Evolutionary conservation across 192 early-diverging fungal species (phyloP), one percentile per base, ranked within the genome.

Genomic region (Haplosporangium gracile): DNA sequence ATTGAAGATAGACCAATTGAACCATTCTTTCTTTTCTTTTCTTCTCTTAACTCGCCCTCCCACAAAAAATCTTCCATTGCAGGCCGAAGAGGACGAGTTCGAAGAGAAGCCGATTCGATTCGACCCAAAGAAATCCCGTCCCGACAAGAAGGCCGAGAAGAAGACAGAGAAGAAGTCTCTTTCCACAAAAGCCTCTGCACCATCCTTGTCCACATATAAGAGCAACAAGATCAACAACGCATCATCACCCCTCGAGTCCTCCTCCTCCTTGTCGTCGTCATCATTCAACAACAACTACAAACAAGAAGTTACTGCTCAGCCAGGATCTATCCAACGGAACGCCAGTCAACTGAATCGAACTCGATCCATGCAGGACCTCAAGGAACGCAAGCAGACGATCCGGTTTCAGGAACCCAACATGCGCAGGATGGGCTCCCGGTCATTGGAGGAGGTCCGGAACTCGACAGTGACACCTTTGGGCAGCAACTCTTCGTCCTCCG

Each of bases 371-470:
- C 76, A 55, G 32, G 78, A 86, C 40, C 3, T 81, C 32, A 75
- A 68, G 13, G 75, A 70, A 7, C 75, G 69, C 36, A 71, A 86
- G 26, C 55, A 39, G 29, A 70, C 79, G 4, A 68, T 86, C 47
- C 72, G 42, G 38, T 75, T 74, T 40, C 70, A 77, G 79, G 78
- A 86, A 39, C 60, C 79, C 3, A 18, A 65, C 4, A 71, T 74
- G 40, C 75, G 65, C 15, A 76, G 72, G 29, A 53, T 49, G 2
- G 75, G 75, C 22, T 86, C 84, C 32, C 57, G 38, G 39, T 86
- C 84, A 15, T 15, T 86, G 72, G 84, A 86, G 9, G 84, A 86
- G 43, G 79, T 86, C 10, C 70, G 84, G 45, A 76, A 72, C 5
- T 20, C 22, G 24, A 43, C 39, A 1, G 53, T 5, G 10, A 40